Percentiles rank a stretch among this genome's conserved stretches.
Conservation (phyloP, 169 alveolate genomes). For the Cytauxzoon felis region DNA sequence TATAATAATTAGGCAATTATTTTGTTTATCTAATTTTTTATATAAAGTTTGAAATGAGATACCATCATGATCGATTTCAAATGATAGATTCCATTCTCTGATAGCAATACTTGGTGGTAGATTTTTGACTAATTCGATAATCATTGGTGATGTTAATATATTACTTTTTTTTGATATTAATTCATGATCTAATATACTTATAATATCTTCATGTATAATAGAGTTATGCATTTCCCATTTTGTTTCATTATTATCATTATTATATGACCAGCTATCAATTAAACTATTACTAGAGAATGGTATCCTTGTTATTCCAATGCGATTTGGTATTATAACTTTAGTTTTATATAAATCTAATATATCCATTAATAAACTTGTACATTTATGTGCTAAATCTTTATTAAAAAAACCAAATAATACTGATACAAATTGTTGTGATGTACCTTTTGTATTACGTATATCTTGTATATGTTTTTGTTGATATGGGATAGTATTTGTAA, state of each 20-base stretch:
- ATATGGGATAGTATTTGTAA: too few species aligned
- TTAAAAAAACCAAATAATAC: constrained; percentile 54
- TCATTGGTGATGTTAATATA: constrained; percentile 63
- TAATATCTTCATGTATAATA: constrained; percentile 3
- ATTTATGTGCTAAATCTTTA: constrained; percentile 46
- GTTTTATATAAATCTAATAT: constrained; percentile 31
- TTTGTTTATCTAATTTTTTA: constrained; percentile 70
- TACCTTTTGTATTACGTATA: too few species aligned
- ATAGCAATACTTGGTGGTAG: constrained; percentile 74
- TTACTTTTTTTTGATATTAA: constrained; percentile 2
- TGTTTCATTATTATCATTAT: not conserved
- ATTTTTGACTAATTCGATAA: constrained; percentile 55
- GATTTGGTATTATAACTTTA: not conserved
- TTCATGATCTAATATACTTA: not conserved
- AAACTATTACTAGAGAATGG: constrained; percentile 48
- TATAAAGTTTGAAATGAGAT: constrained; percentile 74
- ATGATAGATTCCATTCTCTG: constrained; percentile 70
- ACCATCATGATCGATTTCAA: constrained; percentile 68
- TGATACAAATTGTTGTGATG: too few species aligned
- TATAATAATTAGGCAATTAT: constrained; percentile 75
- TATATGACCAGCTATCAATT: constrained; percentile 23
- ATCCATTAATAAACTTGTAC: constrained; percentile 47
- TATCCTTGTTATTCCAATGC: constrained; percentile 28
- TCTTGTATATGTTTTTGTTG: too few species aligned
- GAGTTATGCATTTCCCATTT: too few species aligned